phyloP scores from a whole-genome alignment of 306 rosid genomes.

The Trifolium dubium region DNA sequence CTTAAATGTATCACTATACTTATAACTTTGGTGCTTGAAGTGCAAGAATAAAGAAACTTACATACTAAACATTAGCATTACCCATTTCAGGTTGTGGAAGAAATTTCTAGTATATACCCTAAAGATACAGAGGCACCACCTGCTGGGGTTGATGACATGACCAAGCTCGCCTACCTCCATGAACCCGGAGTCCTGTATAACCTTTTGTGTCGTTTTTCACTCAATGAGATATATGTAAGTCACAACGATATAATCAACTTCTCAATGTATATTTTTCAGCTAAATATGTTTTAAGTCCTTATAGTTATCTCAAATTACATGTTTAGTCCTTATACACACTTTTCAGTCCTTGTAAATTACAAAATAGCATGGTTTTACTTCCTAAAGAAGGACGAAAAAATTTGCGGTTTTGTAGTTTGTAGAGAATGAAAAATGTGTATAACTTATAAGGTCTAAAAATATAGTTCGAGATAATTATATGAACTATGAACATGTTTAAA shows the following conservation, averaged over 20 bases:
- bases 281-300: background rate
- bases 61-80: constrained; percentile 29
- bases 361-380: background rate
- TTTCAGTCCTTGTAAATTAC: background rate
- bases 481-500: background rate
- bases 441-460: background rate
- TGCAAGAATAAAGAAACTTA: constrained; percentile 24
- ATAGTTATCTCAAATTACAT: background rate
- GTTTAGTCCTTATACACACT: background rate
- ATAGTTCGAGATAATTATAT: too few relatives aligned
- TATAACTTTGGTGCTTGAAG: constrained; percentile 32
- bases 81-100: constrained; percentile 69
- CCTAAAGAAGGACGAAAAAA: too few relatives aligned
- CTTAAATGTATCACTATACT: constrained; percentile 7
- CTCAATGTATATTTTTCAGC: constrained; percentile 7
- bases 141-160: constrained; percentile 93
- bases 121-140: constrained; percentile 93
- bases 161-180: constrained; percentile 83
- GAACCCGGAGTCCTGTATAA: constrained; percentile 84
- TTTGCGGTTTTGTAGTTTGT: background rate
- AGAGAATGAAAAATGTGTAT: background rate
- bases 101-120: constrained; percentile 74
- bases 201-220: constrained; percentile 68
- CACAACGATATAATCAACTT: constrained; percentile 2
- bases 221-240: constrained; percentile 89